A percentile compares a stretch with the other conserved stretches of the same genome.
Evolutionary conservation across 2,329 filamentous ascomycete species (phyloP).

Genomic region (Fusarium sp.): DNA sequence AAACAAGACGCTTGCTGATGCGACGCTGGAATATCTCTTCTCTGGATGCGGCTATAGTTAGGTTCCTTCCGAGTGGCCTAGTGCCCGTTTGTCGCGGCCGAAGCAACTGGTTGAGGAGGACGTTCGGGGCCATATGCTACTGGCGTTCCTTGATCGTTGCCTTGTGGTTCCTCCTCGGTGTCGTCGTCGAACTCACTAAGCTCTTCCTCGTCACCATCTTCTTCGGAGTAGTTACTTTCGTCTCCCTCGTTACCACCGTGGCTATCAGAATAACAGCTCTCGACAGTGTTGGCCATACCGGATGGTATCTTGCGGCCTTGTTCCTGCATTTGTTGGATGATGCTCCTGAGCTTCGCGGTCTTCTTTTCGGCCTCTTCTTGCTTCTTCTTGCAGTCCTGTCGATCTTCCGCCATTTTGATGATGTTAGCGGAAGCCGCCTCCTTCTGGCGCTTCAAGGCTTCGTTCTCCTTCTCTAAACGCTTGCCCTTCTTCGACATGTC

Average conservation of each 20-base stretch:
- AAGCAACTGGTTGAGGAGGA: conserved; percentile 57
- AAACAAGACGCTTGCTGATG: background rate
- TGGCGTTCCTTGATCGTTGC: conserved; percentile 53
- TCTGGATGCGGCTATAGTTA: conserved; percentile 26
- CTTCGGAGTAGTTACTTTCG: conserved; percentile 75
- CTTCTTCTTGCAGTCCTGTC: conserved; percentile 85
- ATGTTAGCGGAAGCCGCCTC: conserved; percentile 95
- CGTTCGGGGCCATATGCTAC: conserved; percentile 64
- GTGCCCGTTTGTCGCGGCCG: conserved; percentile 60
- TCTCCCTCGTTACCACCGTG: conserved; percentile 65
- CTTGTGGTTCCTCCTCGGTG: conserved; percentile 64
- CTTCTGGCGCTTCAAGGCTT: conserved; percentile 90
- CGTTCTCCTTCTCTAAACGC: conserved; percentile 95
- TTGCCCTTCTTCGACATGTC: conserved; percentile 99
- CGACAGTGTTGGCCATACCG: conserved; percentile 71
- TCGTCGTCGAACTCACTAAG: conserved; percentile 76
- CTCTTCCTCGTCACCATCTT: conserved; percentile 72
- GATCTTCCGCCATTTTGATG: conserved; percentile 95
- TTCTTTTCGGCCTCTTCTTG: conserved; percentile 70
- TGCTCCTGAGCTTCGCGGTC: conserved; percentile 90
- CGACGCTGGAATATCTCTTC: background rate
- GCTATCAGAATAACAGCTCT: conserved; percentile 69
- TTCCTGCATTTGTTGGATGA: conserved; percentile 96
- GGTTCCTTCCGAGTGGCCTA: conserved; percentile 49
- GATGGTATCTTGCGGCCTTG: conserved; percentile 84